A percentile compares a stretch with the other conserved stretches of the same genome.
Conservation (phyloP, 2,329 filamentous ascomycete genomes). For the Aureobasidium uvarum region DNA sequence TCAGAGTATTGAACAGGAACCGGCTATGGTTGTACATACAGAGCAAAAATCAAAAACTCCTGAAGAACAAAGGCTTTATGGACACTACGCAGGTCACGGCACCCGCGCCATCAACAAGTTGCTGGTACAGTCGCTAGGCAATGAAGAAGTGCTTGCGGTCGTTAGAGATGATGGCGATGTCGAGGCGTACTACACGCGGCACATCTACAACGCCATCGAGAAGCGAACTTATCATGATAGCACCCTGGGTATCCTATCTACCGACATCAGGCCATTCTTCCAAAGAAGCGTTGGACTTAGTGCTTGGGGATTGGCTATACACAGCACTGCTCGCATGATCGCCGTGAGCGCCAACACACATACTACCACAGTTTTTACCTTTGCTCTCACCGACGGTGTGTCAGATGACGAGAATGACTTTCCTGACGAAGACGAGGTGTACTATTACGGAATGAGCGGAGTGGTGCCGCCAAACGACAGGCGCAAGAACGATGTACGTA, state of each 20-base stretch:
- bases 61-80: not conserved
- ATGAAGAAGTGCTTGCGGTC: conserved; percentile 51
- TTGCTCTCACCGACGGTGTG: conserved; percentile 50
- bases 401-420: conserved; percentile 26
- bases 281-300: conserved; percentile 71
- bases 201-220: conserved; percentile 39
- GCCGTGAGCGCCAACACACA: conserved; percentile 77
- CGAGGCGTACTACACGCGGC: conserved; percentile 43
- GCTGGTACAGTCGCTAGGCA: conserved; percentile 46
- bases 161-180: conserved; percentile 59
- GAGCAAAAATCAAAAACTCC: conserved; percentile 35
- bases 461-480: conserved; percentile 13
- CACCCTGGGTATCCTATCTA: conserved; percentile 42
- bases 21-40: conserved; percentile 42
- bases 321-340: conserved; percentile 76
- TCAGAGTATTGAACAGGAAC: conserved; percentile 41
- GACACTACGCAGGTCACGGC: not conserved
- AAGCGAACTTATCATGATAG: conserved; percentile 36
- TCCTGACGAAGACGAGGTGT: conserved; percentile 11
- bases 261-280: conserved; percentile 59
- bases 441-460: conserved; percentile 1
- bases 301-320: conserved; percentile 87
- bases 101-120: conserved; percentile 46
- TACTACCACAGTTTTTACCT: conserved; percentile 58
- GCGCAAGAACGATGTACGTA: conserved; percentile 34